Percentiles rank a stretch among this genome's conserved stretches.
These are phyloP conservation scores for Ammopiptanthus mongolicus DNA, from an alignment of 306 rosid species.

Conservation along the genomic window DNA sequence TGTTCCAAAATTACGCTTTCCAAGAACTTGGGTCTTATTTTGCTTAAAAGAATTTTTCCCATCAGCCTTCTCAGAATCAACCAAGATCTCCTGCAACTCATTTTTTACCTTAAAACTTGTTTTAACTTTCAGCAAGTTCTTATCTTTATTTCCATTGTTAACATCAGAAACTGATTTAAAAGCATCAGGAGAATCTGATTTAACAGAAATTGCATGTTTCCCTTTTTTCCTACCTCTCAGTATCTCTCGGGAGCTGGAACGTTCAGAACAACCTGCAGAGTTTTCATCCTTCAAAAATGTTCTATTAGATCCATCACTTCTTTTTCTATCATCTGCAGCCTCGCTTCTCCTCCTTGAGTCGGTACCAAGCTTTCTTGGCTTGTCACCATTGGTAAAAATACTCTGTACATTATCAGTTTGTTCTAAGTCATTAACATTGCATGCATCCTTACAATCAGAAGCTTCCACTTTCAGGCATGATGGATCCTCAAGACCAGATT, in stretches of 20 bases:
- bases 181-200: constrained; percentile 32
- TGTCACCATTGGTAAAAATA: constrained; percentile 38
- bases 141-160: constrained; percentile 41
- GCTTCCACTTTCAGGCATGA: constrained; percentile 11
- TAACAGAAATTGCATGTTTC: constrained; percentile 31
- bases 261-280: constrained; percentile 23
- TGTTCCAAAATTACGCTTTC: constrained; percentile 40
- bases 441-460: constrained; percentile 19
- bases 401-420: constrained; percentile 30
- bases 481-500: constrained; percentile 13
- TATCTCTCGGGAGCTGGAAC: constrained; percentile 35
- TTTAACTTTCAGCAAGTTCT: constrained; percentile 36
- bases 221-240: constrained; percentile 42
- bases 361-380: constrained; percentile 39
- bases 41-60: constrained; percentile 30
- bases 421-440: constrained; percentile 25
- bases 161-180: constrained; percentile 33
- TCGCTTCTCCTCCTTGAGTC: constrained; percentile 37
- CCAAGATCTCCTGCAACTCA: constrained; percentile 25
- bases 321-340: constrained; percentile 34
- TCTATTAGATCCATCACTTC: constrained; percentile 25
- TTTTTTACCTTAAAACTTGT: constrained; percentile 33
- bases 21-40: constrained; percentile 40
- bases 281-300: constrained; percentile 34
- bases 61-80: constrained; percentile 29